Evolutionary conservation across 495 filamentous ascomycete genomes (phyloP), one percentile per base, ranked within the genome.

Genomic region (Penicillium atrosanguineum): DNA sequence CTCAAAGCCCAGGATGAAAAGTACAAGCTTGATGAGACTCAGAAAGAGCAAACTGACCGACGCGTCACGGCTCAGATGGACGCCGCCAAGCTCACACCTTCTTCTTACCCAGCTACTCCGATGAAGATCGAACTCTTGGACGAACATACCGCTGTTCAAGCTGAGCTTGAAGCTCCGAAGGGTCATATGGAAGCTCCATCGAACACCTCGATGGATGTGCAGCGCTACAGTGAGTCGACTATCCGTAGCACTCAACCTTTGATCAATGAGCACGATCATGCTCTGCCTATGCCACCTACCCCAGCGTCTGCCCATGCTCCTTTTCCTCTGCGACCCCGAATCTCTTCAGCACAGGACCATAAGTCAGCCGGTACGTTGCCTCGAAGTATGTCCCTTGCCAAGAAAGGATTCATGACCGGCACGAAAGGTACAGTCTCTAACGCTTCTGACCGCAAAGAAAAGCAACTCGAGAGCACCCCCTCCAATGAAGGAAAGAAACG

Each of bases 401-500:
- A 48, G 20, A 59, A 53, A 18, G 53, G 50, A 5, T 25, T 60
- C 18, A 5, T 53, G 0, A 55, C 52, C 18, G 25, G 23, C 12
- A n/a, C 28, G 25, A 48, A 47, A 20, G 49, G 19, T 21, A 23
- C 39, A 4, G 23, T 39, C 21, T 12, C 52, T 3, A 42, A 50
- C 0, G 23, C 39, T 21, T 8, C 52, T 1, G 46, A 52, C 12
- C 12, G 16, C 5, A 34, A 53, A 21, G 25, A 26, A 40, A 55
- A 55, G 36, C 47, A 16, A 6, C 31, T 15, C 1, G 25, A 38
- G 1, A 46, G 37, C 16, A 20, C 16, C 26, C 53, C 19, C 29
- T 39, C 20, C 20, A 57, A 57, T 1, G 59, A 64, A 1, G 36
- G 42, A 3, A 57, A 61, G 46, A 61, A 61, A 51, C 56, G 60